phyloP scores from a whole-genome alignment of 768 basidiomycete genomes.

The Tephrocybe sp. region DNA sequence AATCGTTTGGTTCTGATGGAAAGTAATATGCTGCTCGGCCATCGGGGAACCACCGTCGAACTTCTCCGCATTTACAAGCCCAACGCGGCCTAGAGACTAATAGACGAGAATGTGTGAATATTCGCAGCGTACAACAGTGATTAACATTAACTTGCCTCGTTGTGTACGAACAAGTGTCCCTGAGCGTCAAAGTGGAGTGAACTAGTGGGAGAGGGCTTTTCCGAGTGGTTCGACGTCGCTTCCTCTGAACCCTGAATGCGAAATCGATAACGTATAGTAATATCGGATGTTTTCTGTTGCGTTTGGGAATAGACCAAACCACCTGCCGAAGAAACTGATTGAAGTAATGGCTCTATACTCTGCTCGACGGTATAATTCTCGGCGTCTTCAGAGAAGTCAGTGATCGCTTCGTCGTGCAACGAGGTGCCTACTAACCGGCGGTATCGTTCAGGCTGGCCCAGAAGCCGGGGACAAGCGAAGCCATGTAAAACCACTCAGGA shows the following conservation, averaged over 20 bases:
- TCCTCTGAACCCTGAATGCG: background rate
- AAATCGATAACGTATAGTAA: constrained; percentile 8
- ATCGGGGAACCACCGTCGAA: too few relatives aligned
- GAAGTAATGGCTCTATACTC: constrained; percentile 32
- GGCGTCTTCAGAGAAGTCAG: constrained; percentile 39
- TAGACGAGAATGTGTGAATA: too few relatives aligned
- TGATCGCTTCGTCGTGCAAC: background rate
- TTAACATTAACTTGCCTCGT: too few relatives aligned
- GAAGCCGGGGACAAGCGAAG: constrained; percentile 48
- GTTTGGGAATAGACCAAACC: background rate
- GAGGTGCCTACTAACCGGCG: constrained; percentile 32
- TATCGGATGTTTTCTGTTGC: background rate
- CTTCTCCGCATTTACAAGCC: too few relatives aligned
- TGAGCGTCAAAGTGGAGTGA: too few relatives aligned
- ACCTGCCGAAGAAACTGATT: background rate
- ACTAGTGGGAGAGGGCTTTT: too few relatives aligned
- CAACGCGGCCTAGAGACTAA: too few relatives aligned
- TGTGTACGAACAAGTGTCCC: too few relatives aligned
- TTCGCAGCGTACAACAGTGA: too few relatives aligned
- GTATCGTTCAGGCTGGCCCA: constrained; percentile 49
- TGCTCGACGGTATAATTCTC: constrained; percentile 52
- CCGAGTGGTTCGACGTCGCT: too few relatives aligned
- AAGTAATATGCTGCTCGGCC: too few relatives aligned
- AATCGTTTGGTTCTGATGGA: too few relatives aligned
- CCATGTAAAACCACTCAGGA: constrained; percentile 39